Percentiles rank a stretch among this genome's conserved stretches.
These are phyloP conservation scores for Amauroascus verrucosus DNA, from an alignment of 2,329 filamentous ascomycete species.

Conservation along the genomic window DNA sequence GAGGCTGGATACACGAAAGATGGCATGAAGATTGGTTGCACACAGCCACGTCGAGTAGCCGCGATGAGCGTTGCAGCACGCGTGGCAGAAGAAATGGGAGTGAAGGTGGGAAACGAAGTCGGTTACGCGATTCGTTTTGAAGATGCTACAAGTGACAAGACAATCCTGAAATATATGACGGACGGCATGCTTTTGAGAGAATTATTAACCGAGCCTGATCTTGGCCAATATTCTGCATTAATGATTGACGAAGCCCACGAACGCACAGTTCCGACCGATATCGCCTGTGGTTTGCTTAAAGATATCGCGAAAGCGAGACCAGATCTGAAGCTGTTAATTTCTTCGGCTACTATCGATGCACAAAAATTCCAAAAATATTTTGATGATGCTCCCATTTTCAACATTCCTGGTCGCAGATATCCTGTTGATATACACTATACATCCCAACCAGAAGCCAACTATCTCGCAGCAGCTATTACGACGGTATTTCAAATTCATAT, in stretches of 20 bases:
- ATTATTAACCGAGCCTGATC: slow-evolving; percentile 76
- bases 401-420: slow-evolving; percentile 79
- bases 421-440: slow-evolving; percentile 90
- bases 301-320: slow-evolving; percentile 73
- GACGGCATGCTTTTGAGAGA: slow-evolving; percentile 90
- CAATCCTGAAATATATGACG: slow-evolving; percentile 89
- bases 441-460: slow-evolving; percentile 83
- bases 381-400: slow-evolving; percentile 86
- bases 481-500: slow-evolving; percentile 94
- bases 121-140: slow-evolving; percentile 95
- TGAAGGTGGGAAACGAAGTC: slow-evolving; percentile 81
- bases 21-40: slow-evolving; percentile 79
- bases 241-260: slow-evolving; percentile 99
- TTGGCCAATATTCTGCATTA: slow-evolving; percentile 71
- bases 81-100: slow-evolving; percentile 87
- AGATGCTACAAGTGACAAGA: slow-evolving; percentile 82
- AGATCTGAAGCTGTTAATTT: slow-evolving; percentile 83
- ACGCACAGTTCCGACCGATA: slow-evolving; percentile 80
- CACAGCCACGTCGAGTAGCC: slow-evolving; percentile 86
- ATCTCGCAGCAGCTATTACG: slow-evolving; percentile 79
- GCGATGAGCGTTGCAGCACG: slow-evolving; percentile 96
- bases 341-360: slow-evolving; percentile 88
- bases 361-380: slow-evolving; percentile 88
- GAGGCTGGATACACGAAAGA: slow-evolving; percentile 82
- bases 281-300: slow-evolving; percentile 77